Percentiles rank a stretch among this genome's conserved stretches.
Conservation (phyloP, 2,329 filamentous ascomycete genomes). For the Fusarium sp. region DNA sequence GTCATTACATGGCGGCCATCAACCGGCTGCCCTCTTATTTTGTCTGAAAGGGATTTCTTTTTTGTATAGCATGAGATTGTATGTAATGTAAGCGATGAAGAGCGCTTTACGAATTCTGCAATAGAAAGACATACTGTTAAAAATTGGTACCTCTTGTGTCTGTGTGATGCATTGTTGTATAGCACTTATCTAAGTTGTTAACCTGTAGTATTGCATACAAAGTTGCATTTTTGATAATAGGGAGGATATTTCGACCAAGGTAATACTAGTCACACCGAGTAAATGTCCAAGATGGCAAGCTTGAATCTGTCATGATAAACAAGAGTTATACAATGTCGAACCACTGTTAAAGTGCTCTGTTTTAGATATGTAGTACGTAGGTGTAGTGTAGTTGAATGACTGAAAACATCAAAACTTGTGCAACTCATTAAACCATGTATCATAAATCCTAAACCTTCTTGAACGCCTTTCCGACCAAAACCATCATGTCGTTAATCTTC, state of each 20-base stretch:
- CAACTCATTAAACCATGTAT: conserved; percentile 14
- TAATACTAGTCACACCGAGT: too few species aligned
- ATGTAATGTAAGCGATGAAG: conserved; percentile 46
- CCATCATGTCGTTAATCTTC: conserved; percentile 5
- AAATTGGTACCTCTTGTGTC: neutral
- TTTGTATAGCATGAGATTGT: conserved; percentile 45
- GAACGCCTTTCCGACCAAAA: conserved; percentile 11
- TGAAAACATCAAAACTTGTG: neutral
- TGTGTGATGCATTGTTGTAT: neutral
- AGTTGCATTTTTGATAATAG: too few species aligned
- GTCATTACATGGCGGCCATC: conserved; percentile 49
- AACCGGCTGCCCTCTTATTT: conserved; percentile 45
- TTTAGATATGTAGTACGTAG: neutral
- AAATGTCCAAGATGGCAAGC: too few species aligned
- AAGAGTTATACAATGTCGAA: neutral
- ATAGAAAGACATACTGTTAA: conserved; percentile 48
- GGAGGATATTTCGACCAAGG: too few species aligned
- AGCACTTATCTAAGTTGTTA: too few species aligned
- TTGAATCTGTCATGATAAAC: too few species aligned
- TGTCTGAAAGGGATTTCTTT: conserved; percentile 35
- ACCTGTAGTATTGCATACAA: too few species aligned
- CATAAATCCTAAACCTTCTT: conserved; percentile 13
- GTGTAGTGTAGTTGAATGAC: neutral
- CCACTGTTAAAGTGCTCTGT: neutral
- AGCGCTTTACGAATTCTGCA: conserved; percentile 46